Conservation (phyloP, 2,329 filamentous ascomycete genomes). For the Fonsecaea monophora region DNA sequence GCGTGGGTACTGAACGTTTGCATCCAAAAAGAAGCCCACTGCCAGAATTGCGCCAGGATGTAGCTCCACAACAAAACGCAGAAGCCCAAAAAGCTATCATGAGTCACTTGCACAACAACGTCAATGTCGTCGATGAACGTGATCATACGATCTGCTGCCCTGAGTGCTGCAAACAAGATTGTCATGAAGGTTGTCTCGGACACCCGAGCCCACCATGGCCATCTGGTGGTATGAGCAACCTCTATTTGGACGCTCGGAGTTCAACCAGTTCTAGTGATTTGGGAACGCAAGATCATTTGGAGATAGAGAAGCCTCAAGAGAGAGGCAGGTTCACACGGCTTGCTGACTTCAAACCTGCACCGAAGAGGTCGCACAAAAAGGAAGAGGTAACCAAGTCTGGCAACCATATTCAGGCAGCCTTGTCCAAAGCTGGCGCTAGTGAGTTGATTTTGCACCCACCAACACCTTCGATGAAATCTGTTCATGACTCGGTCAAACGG, state of each 20-base stretch:
- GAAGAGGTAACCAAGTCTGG: conserved; percentile 11
- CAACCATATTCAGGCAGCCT: conserved; percentile 8
- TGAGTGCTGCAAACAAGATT: conserved; percentile 38
- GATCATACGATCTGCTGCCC: conserved; percentile 38
- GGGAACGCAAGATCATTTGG: conserved; percentile 10
- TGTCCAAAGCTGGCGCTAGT: conserved; percentile 5
- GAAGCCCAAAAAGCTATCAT: background rate
- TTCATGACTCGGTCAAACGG: background rate
- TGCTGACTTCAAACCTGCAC: conserved; percentile 20
- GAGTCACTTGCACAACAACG: background rate
- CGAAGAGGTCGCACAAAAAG: conserved; percentile 18
- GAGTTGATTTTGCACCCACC: conserved; percentile 20
- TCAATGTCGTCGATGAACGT: conserved; percentile 21
- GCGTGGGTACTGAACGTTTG: conserved; percentile 16
- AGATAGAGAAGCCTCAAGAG: conserved; percentile 3
- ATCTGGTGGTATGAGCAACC: conserved; percentile 25
- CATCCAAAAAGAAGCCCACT: conserved; percentile 28
- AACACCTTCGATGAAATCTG: conserved; percentile 3
- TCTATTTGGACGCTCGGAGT: conserved; percentile 25
- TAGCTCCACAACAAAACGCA: background rate
- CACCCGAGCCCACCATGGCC: conserved; percentile 35
- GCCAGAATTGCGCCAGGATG: conserved; percentile 27
- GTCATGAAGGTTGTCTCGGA: conserved; percentile 40
- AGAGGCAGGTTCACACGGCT: conserved; percentile 20
- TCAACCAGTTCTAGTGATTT: conserved; percentile 27